Base-by-base conservation (phyloP, 176 grass and related monocot genomes). In the Tuctoria greenei region DNA sequence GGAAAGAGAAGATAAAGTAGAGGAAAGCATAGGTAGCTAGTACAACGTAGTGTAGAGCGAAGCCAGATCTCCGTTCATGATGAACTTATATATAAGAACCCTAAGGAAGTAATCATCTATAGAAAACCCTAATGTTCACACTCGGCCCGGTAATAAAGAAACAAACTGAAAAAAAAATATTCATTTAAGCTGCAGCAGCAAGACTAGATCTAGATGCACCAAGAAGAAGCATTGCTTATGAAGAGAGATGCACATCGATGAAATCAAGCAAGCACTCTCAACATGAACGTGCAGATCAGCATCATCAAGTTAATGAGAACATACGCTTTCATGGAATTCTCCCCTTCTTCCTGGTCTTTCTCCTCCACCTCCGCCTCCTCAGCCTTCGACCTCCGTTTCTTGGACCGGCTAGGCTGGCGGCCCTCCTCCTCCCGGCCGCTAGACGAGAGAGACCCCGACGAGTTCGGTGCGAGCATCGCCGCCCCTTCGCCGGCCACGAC, bases 251-350 rank as follows among this genome's bases (percentile, higher is more conserved):
- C 18, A n/a, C n/a, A n/a, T n/a, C n/a, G n/a, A n/a, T n/a, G n/a
- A 65, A 71, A 73, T 39, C 27, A 82, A 84, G 68, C 61, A 72
- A 75, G 61, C 65, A 58, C n/a, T n/a, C 78, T 50, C 31, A 77
- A 47, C 28, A 35, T 10, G n/a, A n/a, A 69, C 62, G 64, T 62
- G 26, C 0, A 69, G 55, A 77, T 77, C 14, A 68, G 25, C 9
- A 67, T 68, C 51, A 61, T 26, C 57, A 72, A 77, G 49, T 39
- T 67, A 54, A 79, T 61, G 16, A 20, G 39, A 76, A 85, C 86
- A 2, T 96, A 96, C 92, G 80, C 39, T 93, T 93, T 90, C 73
- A 88, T 90, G 62, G 80, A 84, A 63, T 86, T 93, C 50, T 97
- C 88, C 61, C 72, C 77, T 61, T 82, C 93, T 17, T 86, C 85